phyloP scores from a whole-genome alignment of 495 filamentous ascomycete genomes.

The Tuber umbilicatum region DNA sequence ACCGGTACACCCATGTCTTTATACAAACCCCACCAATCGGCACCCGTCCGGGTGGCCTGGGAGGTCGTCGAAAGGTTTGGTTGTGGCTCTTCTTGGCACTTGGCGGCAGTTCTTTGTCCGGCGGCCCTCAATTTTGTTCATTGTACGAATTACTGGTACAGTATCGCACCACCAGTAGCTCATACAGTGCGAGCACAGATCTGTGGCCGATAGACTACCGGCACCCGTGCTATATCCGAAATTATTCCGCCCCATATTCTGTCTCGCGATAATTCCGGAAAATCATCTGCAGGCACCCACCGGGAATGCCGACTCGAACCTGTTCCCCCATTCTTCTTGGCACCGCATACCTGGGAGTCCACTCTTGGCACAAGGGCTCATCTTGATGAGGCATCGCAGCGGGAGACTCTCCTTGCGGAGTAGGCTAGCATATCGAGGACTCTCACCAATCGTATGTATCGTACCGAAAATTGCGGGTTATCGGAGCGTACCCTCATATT shows the following conservation, averaged over 20 bases:
- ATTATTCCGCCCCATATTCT: neutral
- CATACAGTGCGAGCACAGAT: too few species aligned
- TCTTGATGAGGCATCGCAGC: neutral
- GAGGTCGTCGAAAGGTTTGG: too few species aligned
- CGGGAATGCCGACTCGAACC: neutral
- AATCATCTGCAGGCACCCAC: neutral
- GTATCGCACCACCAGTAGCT: too few species aligned
- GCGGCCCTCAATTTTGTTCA: too few species aligned
- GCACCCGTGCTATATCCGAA: neutral
- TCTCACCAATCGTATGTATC: neutral
- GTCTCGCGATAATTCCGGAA: neutral
- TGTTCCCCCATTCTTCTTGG: neutral
- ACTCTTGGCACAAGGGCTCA: neutral
- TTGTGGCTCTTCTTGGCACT: too few species aligned
- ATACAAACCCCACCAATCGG: too few species aligned
- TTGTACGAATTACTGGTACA: too few species aligned
- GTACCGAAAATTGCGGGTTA: neutral
- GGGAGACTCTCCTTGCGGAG: neutral
- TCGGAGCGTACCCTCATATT: neutral
- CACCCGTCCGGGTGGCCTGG: too few species aligned
- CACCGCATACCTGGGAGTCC: neutral
- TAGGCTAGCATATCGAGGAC: neutral
- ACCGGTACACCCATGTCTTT: too few species aligned
- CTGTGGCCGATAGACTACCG: too few species aligned
- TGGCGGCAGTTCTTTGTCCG: too few species aligned